Conservation (phyloP, 345 rosid species). For the Populus nigra region DNA sequence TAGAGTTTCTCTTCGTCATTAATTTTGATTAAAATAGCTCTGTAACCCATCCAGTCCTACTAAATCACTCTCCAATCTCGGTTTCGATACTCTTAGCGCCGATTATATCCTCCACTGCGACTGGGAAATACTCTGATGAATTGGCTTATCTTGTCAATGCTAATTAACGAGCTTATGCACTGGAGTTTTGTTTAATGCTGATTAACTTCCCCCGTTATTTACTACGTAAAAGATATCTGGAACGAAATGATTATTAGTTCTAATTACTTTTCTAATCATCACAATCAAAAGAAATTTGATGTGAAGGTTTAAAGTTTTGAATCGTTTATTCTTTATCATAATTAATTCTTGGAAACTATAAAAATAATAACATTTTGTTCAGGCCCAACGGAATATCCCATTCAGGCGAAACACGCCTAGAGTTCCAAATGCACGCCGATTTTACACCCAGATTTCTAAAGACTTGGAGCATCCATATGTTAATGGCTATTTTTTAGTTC, state of each 20-base stretch:
- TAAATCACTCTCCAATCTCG: constrained; percentile 43
- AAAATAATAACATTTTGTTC: not conserved
- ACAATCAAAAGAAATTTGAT: not conserved
- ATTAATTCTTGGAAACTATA: not conserved
- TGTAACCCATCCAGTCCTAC: constrained; percentile 51
- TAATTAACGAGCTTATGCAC: constrained; percentile 20
- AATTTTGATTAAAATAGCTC: constrained; percentile 43
- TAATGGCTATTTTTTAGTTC: too few relatives aligned
- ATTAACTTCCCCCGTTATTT: not conserved
- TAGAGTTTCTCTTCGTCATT: constrained; percentile 67
- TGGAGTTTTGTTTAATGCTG: not conserved
- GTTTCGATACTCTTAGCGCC: constrained; percentile 70
- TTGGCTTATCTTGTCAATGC: constrained; percentile 62
- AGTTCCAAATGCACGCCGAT: too few relatives aligned
- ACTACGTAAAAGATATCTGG: not conserved
- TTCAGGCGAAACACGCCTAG: too few relatives aligned
- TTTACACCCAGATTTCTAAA: too few relatives aligned
- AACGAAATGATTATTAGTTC: not conserved
- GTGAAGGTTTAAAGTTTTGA: not conserved
- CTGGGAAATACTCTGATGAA: constrained; percentile 42
- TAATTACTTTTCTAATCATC: not conserved
- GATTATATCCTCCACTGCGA: constrained; percentile 60
- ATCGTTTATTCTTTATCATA: not conserved
- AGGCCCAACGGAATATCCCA: too few relatives aligned
- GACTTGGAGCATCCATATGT: too few relatives aligned